phyloP scores from a whole-genome alignment of 345 rosid genomes.

The Pelargonium nanum region DNA sequence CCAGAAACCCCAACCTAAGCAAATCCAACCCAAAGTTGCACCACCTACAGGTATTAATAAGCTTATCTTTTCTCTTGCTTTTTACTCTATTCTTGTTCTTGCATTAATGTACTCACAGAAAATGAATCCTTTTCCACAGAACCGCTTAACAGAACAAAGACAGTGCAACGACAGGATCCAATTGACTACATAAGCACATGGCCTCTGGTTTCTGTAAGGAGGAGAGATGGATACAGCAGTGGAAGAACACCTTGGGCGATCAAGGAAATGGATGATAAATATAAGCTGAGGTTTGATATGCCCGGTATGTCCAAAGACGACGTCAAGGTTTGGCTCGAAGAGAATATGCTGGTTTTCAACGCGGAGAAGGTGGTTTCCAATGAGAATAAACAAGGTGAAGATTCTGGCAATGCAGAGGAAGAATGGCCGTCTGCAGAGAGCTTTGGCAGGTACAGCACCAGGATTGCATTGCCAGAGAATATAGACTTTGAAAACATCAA shows the following conservation, averaged over 20 bases:
- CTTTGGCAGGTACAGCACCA: slow-evolving; percentile 20
- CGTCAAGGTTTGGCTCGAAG: slow-evolving; percentile 23
- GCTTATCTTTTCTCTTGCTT: too few relatives aligned
- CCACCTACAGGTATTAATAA: slow-evolving; percentile 5
- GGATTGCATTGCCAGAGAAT: slow-evolving; percentile 34
- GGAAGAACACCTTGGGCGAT: slow-evolving; percentile 26
- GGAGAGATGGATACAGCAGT: slow-evolving; percentile 7
- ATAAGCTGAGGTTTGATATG: slow-evolving; percentile 19
- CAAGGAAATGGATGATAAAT: slow-evolving; percentile 12
- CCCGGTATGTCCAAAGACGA: slow-evolving; percentile 27
- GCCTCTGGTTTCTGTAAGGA: slow-evolving; percentile 3
- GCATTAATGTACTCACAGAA: neutral
- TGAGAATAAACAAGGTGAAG: neutral
- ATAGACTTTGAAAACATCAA: slow-evolving; percentile 27
- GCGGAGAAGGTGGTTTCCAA: slow-evolving; percentile 13
- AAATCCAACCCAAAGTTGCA: slow-evolving; percentile 5
- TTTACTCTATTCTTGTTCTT: too few relatives aligned
- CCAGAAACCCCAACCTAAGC: slow-evolving; percentile 3
- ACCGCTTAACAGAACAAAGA: slow-evolving; percentile 12
- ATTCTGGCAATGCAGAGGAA: slow-evolving; percentile 10
- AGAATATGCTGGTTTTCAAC: slow-evolving; percentile 20
- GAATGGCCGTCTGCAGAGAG: slow-evolving; percentile 20
- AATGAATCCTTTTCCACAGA: slow-evolving; percentile 7
- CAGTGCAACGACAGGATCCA: slow-evolving; percentile 16
- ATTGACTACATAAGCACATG: neutral